These are phyloP conservation scores for Alternaria hordeiaustralica DNA, from an alignment of 2,329 filamentous ascomycete genomes.

Conservation along the genomic window DNA sequence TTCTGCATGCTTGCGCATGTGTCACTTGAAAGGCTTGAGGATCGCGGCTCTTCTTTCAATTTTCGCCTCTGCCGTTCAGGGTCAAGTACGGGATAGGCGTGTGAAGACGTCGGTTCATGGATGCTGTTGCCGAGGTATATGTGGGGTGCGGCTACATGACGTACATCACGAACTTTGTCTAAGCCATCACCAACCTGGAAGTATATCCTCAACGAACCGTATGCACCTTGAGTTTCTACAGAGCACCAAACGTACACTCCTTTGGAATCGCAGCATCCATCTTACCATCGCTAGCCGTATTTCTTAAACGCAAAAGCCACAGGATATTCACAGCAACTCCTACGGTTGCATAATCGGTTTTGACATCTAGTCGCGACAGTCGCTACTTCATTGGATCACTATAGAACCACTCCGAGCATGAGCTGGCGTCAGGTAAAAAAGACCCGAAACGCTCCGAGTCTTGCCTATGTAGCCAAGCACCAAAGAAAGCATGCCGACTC, in stretches of 20 bases:
- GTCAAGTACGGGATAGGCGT: not conserved
- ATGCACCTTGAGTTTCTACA: not conserved
- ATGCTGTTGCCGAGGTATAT: not conserved
- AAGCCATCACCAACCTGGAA: not conserved
- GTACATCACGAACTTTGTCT: not conserved
- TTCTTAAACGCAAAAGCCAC: not conserved
- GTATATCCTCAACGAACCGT: not conserved
- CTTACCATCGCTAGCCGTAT: not conserved
- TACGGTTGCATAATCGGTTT: not conserved
- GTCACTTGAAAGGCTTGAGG: not conserved
- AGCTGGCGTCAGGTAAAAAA: not conserved
- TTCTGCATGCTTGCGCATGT: not conserved
- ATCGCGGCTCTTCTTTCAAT: not conserved
- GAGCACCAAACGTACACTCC: not conserved
- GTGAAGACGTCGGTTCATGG: not conserved
- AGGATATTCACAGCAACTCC: not conserved
- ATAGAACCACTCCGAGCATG: not conserved
- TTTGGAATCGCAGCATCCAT: not conserved
- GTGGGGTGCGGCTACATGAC: not conserved
- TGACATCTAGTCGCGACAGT: not conserved
- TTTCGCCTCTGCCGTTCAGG: not conserved
- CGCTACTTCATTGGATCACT: not conserved
- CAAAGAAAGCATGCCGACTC: conserved; percentile 14
- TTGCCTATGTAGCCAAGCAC: not conserved
- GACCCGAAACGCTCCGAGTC: not conserved